Percentiles rank a stretch among this genome's conserved stretches.
These are phyloP conservation scores for Nitzschia inconspicua DNA, from an alignment of 108 stramenopile species.

Conservation along the genomic window DNA sequence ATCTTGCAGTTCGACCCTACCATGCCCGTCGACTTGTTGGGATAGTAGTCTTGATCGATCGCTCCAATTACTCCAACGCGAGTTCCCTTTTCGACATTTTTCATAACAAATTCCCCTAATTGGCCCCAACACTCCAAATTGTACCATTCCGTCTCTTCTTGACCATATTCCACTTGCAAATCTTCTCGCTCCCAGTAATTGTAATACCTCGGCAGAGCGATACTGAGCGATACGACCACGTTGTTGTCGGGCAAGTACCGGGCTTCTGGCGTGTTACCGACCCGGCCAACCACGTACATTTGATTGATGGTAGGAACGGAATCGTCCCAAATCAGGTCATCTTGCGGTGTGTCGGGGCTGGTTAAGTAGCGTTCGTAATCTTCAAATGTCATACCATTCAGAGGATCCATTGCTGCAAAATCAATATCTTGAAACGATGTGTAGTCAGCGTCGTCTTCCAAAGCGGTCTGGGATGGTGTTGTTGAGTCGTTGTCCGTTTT, in stretches of 20 bases:
- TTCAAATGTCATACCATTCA: background rate
- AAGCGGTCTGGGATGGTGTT: too few species aligned
- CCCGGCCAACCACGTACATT: conserved; percentile 81
- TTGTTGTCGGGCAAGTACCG: conserved; percentile 88
- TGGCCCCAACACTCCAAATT: conserved; percentile 86
- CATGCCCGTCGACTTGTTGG: conserved; percentile 61
- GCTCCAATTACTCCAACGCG: conserved; percentile 69
- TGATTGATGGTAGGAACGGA: conserved; percentile 69
- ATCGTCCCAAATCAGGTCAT: conserved; percentile 53
- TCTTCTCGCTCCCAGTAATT: conserved; percentile 70
- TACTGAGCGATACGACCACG: conserved; percentile 76
- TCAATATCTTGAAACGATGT: conserved; percentile 4
- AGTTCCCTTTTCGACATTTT: conserved; percentile 71
- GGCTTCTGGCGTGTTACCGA: conserved; percentile 79
- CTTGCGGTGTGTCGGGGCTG: background rate
- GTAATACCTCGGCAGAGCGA: conserved; percentile 85
- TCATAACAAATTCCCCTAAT: conserved; percentile 81
- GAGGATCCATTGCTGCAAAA: conserved; percentile 10
- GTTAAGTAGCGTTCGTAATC: background rate
- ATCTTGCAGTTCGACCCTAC: conserved; percentile 46
- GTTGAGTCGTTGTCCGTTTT: too few species aligned
- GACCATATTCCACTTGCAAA: conserved; percentile 51
- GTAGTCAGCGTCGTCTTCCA: background rate
- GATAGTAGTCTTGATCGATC: conserved; percentile 62
- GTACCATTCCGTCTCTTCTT: conserved; percentile 95